Conservation (phyloP, 2,329 filamentous ascomycete species). For the Clonostachys rhizophaga region DNA sequence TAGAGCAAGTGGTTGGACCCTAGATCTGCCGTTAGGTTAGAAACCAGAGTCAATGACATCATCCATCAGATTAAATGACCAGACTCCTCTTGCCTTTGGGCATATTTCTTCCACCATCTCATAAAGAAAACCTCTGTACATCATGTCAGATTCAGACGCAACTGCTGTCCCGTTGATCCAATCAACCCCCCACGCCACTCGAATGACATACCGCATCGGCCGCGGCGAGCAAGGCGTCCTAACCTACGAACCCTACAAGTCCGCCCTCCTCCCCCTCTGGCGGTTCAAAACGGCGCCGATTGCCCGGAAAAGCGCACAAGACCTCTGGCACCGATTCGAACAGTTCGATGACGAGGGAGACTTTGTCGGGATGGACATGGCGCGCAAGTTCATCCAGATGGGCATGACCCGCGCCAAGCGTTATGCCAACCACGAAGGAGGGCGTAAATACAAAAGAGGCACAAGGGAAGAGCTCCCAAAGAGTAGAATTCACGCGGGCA, state of each 20-base stretch:
- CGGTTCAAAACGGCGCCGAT: constrained; percentile 35
- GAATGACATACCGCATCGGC: constrained; percentile 44
- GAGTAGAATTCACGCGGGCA: constrained; percentile 8
- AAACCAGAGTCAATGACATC: neutral
- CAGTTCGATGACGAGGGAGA: constrained; percentile 44
- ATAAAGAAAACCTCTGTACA: neutral
- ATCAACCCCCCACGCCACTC: neutral
- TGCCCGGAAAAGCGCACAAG: constrained; percentile 33
- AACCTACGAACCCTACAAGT: constrained; percentile 61
- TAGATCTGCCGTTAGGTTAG: too few species aligned
- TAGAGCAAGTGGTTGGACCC: too few species aligned
- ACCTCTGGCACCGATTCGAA: constrained; percentile 44
- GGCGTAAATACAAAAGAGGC: constrained; percentile 41
- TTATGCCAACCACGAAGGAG: constrained; percentile 52
- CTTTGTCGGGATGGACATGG: constrained; percentile 63
- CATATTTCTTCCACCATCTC: neutral
- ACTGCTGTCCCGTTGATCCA: neutral
- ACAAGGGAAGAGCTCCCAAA: constrained; percentile 7
- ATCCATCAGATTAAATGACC: neutral
- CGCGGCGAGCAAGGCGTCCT: constrained; percentile 58
- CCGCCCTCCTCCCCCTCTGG: constrained; percentile 52
- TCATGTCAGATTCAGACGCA: neutral
- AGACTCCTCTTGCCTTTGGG: neutral
- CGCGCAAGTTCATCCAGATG: constrained; percentile 62
- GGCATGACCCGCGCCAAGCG: constrained; percentile 57